Evolutionary conservation across 192 early-diverging fungal species (phyloP).

Genomic region (Thamnidium elegans): DNA sequence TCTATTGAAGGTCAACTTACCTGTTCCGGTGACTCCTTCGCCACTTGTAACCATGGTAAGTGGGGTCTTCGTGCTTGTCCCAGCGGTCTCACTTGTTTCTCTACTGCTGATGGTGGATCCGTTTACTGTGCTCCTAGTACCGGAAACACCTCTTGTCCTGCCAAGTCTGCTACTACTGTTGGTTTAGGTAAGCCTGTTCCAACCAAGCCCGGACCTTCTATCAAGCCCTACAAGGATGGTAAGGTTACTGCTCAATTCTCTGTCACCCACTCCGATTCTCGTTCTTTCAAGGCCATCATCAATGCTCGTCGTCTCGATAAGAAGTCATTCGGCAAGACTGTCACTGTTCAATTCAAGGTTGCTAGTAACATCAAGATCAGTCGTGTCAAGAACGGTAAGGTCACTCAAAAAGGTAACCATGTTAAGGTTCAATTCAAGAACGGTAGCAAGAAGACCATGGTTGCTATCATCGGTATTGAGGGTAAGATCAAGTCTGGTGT

Average conservation of each 20-base stretch:
- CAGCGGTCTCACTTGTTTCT: conserved; percentile 43
- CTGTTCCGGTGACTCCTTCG: conserved; percentile 31
- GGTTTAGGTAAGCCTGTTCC: not conserved
- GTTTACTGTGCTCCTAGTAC: conserved; percentile 27
- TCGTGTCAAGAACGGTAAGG: not conserved
- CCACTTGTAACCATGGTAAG: conserved; percentile 40
- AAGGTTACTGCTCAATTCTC: too few species aligned
- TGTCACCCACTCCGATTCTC: conserved; percentile 8
- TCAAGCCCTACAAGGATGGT: not conserved
- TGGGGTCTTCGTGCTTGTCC: conserved; percentile 46
- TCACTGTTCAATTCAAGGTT: conserved; percentile 14
- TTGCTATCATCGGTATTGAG: conserved; percentile 4
- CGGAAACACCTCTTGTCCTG: conserved; percentile 7
- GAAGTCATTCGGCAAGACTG: conserved; percentile 6
- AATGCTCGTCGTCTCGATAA: conserved; percentile 25
- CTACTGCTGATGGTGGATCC: conserved; percentile 39
- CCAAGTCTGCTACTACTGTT: not conserved
- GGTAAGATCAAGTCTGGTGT: conserved; percentile 12
- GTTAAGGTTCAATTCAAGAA: conserved; percentile 22
- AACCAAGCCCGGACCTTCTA: conserved; percentile 18
- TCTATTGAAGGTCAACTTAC: conserved; percentile 40
- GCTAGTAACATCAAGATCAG: conserved; percentile 5
- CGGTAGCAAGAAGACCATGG: conserved; percentile 16
- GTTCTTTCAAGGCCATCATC: conserved; percentile 8
- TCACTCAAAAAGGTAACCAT: not conserved